Evolutionary conservation across 139 green algal genomes (phyloP).

Genomic region (Closterium sp.): DNA sequence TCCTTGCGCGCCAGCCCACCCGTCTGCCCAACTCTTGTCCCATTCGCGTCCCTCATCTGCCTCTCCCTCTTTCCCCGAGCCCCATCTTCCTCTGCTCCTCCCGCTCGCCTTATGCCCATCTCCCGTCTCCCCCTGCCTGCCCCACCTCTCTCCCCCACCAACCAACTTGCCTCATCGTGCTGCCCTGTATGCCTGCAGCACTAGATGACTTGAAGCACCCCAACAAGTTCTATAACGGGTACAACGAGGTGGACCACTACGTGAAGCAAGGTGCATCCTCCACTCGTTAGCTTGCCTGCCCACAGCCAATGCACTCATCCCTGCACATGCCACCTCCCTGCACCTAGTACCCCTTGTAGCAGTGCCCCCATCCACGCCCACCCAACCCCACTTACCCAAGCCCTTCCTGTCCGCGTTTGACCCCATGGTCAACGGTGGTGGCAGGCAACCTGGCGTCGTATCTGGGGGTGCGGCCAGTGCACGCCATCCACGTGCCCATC

Average conservation of each 20-base stretch:
- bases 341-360: background rate
- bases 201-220: conserved; percentile 17
- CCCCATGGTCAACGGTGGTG: too few relatives aligned
- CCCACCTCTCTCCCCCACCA: background rate
- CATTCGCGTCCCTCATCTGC: too few relatives aligned
- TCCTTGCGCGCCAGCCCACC: too few relatives aligned
- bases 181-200: background rate
- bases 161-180: too few relatives aligned
- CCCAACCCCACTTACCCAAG: background rate
- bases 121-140: background rate
- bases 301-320: background rate
- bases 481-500: conserved; percentile 66
- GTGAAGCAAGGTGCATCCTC: background rate
- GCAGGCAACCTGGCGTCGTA: conserved; percentile 57
- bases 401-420: background rate
- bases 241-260: conserved; percentile 31
- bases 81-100: too few relatives aligned
- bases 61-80: too few relatives aligned
- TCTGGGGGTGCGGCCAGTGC: conserved; percentile 58
- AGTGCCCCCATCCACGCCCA: background rate
- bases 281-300: background rate
- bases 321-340: background rate
- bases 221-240: conserved; percentile 21
- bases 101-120: background rate
- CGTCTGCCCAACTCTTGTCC: too few relatives aligned